phyloP scores from a whole-genome alignment of 176 grass and related monocot genomes.

The Oryza nivara region DNA sequence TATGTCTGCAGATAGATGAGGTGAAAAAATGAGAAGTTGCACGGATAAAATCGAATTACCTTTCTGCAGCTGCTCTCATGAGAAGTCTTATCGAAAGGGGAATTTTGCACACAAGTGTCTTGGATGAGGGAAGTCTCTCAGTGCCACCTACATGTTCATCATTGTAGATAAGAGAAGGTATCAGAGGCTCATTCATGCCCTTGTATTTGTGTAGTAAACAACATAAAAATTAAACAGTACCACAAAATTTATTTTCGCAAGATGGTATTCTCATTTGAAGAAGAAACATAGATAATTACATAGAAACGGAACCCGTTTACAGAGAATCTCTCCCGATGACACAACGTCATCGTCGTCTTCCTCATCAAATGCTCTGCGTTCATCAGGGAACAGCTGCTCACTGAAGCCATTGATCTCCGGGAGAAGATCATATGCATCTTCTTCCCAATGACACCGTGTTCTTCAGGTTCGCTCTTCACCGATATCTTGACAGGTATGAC shows the following conservation, averaged over 20 bases:
- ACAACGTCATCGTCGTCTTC: constrained; percentile 29
- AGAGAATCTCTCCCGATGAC: constrained; percentile 17
- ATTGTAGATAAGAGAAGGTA: neutral
- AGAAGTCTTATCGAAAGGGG: constrained; percentile 49
- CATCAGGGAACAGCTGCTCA: neutral
- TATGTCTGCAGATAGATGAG: neutral
- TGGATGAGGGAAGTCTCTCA: constrained; percentile 70
- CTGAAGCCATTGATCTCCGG: neutral
- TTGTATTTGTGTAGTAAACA: neutral
- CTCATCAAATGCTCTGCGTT: constrained; percentile 21
- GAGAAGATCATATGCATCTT: constrained; percentile 27
- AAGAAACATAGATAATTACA: neutral
- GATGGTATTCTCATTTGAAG: neutral
- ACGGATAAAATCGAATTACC: constrained; percentile 36
- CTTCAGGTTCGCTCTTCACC: neutral
- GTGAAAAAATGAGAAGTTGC: neutral
- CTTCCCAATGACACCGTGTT: neutral
- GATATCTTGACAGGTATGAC: neutral
- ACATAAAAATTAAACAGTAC: neutral
- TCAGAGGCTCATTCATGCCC: neutral
- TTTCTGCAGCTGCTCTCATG: constrained; percentile 51
- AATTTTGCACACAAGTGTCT: constrained; percentile 62
- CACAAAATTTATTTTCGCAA: neutral
- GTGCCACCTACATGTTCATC: constrained; percentile 52
- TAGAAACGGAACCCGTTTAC: neutral